Evolutionary conservation across 2,329 filamentous ascomycete species (phyloP), one percentile per base, ranked within the genome.

Genomic region (Aspergillus ochraceoroseus): DNA sequence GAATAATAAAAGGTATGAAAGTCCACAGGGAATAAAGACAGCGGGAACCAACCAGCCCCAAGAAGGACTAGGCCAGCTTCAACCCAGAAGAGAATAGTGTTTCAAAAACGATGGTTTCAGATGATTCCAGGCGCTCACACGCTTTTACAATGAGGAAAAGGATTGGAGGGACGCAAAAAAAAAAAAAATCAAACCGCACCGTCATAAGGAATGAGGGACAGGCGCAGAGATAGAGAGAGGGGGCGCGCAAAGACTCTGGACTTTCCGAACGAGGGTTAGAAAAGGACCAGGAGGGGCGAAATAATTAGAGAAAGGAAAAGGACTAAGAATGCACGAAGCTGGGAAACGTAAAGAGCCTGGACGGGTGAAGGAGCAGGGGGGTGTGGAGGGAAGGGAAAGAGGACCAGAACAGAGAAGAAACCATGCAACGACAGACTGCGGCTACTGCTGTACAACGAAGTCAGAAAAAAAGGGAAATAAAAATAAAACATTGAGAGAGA

Each of bases 71-170:
- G 44, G 37, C 38, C 39, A 42, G 39, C 42, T 44, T 37, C 44
- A 48, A 47, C 48, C 49, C 40, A 47, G 47, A 49, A 43, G 29
- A 50, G 45, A 28, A 50, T 45, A 40, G 47, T 49, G 51, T 53
- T 53, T 54, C 50, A 54, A 48, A 46, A 49, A 33, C 43, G 42
- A 52, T 47, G 42, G 51, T 55, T 55, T 55, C 51, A 55, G 46
- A 51, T 46, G 37, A 43, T 45, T 46, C 42, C 49, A 53, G 47
- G 51, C 51, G 47, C 49, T 44, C 36, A 43, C 37, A 38, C 38
- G 32, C 38, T 33, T 43, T 39, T 37, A 33, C 39, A 33, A 39
- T 14, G 31, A 43, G 39, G 47, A 43, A 44, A 43, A 43, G 43
- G 49, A 43, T 31, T 23, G 22, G 41, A 41, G 36, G 32, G 23